phyloP scores from a whole-genome alignment of 2,329 filamentous ascomycete genomes.

The Parastagonospora nodorum region DNA sequence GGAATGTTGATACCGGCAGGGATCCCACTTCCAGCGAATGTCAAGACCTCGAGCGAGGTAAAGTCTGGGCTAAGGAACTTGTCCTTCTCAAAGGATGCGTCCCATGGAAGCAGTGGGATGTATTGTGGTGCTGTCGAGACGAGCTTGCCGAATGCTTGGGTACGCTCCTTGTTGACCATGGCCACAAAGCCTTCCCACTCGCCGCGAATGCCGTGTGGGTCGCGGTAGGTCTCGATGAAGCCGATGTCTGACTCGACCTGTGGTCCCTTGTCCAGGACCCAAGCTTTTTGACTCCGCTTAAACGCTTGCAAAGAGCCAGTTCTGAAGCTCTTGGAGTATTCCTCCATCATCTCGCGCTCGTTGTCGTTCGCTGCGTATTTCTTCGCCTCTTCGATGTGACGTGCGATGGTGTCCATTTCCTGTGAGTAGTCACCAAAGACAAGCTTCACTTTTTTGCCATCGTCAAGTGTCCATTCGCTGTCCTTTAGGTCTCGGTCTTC shows the following conservation, averaged over 20 bases:
- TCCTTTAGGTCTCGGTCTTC: slow-evolving; percentile 51
- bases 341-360: slow-evolving; percentile 51
- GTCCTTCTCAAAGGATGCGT: slow-evolving; percentile 89
- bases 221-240: slow-evolving; percentile 61
- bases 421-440: slow-evolving; percentile 53
- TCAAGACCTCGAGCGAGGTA: slow-evolving; percentile 88
- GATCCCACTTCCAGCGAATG: slow-evolving; percentile 70
- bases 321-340: slow-evolving; percentile 57
- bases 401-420: slow-evolving; percentile 54
- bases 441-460: slow-evolving; percentile 53
- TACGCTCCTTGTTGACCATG: slow-evolving; percentile 88
- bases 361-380: slow-evolving; percentile 54
- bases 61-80: slow-evolving; percentile 95
- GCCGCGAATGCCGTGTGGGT: slow-evolving; percentile 59
- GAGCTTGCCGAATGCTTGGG: slow-evolving; percentile 81
- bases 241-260: slow-evolving; percentile 59
- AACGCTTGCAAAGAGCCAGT: slow-evolving; percentile 57
- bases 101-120: slow-evolving; percentile 90
- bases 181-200: slow-evolving; percentile 60
- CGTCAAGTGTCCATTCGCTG: slow-evolving; percentile 52
- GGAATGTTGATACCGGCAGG: slow-evolving; percentile 65
- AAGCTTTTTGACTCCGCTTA: slow-evolving; percentile 57
- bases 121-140: slow-evolving; percentile 80
- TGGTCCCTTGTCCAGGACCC: slow-evolving; percentile 59
- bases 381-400: slow-evolving; percentile 53